Base-by-base conservation (phyloP, 768 basidiomycete species). In the Rhizopogon vesiculosus region DNA sequence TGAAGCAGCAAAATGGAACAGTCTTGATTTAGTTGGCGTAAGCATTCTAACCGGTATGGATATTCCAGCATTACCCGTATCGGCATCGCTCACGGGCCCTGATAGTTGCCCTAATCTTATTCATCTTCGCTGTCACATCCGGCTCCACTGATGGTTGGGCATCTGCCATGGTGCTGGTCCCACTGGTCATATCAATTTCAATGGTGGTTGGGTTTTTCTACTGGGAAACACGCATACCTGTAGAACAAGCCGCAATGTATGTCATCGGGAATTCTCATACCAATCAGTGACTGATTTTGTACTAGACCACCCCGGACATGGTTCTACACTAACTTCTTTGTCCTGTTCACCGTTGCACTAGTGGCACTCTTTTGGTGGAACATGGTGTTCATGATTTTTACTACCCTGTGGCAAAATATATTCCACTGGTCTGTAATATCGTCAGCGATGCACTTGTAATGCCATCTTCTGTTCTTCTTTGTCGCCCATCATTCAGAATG, bases 71-170 rank as follows among this genome's bases (percentile, higher is more conserved):
- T 25, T 35, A 16, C 25, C 19, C 16, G 10, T 28, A 53, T 40
- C 45, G 13, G 12, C 19, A 9, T 9, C 13, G 0, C 9, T 49
- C 15, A 49, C 15, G 5, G 15, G 15, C 10, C 3, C 19, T 22
- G 33, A 53, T 49, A 71, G 69, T 59, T 9, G 62, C 70, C 29
- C 53, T 70, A 29, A 66, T 74, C 41, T 44, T 72, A 10, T 68
- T 72, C 57, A 72, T 77, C 3, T 77, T 76, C 45, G 71, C 76
- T 2, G 62, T 77, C n/a, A 78, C 75, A 0, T 72, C 74, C 33
- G 81, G 78, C 22, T 75, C 83, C 7, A 71, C 72, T 16, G 65
- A 64, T 48, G 81, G 83, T 19, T 85, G 84, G 84, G 64, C 62
- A 5, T 64, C 72, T 1, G 72, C 78, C 5, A 58, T 64, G 16